Percentiles rank a stretch among this genome's conserved stretches.
Conservation (phyloP, 108 stramenopile genomes). For the Stephanodiscus triporus region DNA sequence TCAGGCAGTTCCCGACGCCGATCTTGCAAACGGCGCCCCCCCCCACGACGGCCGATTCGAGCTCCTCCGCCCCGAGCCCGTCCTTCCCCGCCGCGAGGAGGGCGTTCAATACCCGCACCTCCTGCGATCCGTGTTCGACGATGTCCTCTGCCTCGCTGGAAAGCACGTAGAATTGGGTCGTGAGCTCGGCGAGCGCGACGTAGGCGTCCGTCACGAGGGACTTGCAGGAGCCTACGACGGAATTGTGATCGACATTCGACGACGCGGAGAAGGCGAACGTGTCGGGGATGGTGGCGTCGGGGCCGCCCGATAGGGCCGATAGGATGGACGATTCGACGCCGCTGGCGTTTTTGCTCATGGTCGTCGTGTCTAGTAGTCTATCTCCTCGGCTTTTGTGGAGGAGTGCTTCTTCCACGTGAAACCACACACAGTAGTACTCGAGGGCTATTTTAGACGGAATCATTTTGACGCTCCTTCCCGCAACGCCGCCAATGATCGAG, state of each 20-base stretch:
- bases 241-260: slow-evolving; percentile 72
- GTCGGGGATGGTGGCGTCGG: slow-evolving; percentile 74
- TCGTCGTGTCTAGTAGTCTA: slow-evolving; percentile 2
- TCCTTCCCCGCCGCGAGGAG: slow-evolving; percentile 68
- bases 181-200: slow-evolving; percentile 62
- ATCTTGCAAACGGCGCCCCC: slow-evolving; percentile 89
- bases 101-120: slow-evolving; percentile 75
- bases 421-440: too few species aligned
- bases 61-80: slow-evolving; percentile 9
- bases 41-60: slow-evolving; percentile 56
- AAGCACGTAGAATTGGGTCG: slow-evolving; percentile 68
- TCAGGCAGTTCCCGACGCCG: slow-evolving; percentile 95
- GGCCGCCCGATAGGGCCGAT: slow-evolving; percentile 61
- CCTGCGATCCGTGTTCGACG: slow-evolving; percentile 83
- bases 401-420: too few species aligned
- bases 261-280: slow-evolving; percentile 41
- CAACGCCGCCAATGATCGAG: too few species aligned
- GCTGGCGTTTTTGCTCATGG: slow-evolving; percentile 11
- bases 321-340: slow-evolving; percentile 75
- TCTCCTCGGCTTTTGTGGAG: not conserved
- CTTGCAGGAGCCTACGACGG: slow-evolving; percentile 86
- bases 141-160: slow-evolving; percentile 78
- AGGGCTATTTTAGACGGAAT: not conserved
- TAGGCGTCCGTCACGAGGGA: slow-evolving; percentile 83
- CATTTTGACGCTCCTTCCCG: too few species aligned